These are phyloP conservation scores for Thermomucor indicae-seudaticae DNA, from an alignment of 371 early-diverging fungal genomes.

Conservation along the genomic window DNA sequence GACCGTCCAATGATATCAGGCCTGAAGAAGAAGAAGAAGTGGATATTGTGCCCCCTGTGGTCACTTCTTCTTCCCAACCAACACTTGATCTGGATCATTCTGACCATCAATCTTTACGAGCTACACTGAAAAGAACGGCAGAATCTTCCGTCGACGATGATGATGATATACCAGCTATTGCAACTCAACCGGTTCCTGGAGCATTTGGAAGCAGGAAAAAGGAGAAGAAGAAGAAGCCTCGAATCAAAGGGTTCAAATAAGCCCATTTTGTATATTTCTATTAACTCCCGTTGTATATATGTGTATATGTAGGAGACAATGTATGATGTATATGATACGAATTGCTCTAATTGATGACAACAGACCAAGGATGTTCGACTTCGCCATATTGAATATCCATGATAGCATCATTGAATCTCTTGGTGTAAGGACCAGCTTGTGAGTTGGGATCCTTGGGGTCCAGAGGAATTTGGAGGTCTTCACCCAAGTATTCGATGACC, in stretches of 20 bases:
- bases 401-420: conserved; percentile 81
- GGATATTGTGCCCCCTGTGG: no score
- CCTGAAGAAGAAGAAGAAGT: no score
- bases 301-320: no score
- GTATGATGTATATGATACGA: conserved; percentile 9
- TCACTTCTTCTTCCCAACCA: no score
- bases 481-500: conserved; percentile 67
- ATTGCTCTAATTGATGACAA: conserved; percentile 46
- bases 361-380: conserved; percentile 69
- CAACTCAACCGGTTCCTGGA: not conserved
- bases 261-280: no score
- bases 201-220: not conserved
- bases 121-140: no score
- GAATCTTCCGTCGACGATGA: no score
- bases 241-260: not conserved
- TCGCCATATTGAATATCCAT: conserved; percentile 95
- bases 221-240: not conserved
- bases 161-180: no score
- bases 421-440: conserved; percentile 91
- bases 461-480: conserved; percentile 78
- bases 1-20: no score
- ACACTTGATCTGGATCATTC: no score
- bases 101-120: no score
- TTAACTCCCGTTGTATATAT: no score
- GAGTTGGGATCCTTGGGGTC: conserved; percentile 76